A percentile compares a stretch with the other conserved stretches of the same genome.
These are phyloP conservation scores for Debaryomyces singareniensis DNA, from an alignment of 1,139 yeast genomes.

Conservation along the genomic window DNA sequence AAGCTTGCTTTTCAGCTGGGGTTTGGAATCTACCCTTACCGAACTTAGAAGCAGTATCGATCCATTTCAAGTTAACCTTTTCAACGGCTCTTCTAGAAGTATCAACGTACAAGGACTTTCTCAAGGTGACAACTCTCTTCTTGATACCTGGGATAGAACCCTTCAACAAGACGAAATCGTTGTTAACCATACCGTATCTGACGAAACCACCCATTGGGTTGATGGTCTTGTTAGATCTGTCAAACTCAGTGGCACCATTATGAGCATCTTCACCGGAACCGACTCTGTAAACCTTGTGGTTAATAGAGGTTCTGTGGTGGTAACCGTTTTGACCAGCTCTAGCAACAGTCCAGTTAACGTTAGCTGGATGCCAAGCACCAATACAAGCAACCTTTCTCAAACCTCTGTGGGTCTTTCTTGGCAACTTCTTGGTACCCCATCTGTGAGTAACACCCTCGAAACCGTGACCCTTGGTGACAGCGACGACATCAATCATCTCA, in stretches of 20 bases:
- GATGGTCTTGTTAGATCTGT: constrained; percentile 99
- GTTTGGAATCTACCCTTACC: constrained; percentile 99
- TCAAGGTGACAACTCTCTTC: constrained; percentile 98
- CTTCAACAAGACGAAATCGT: constrained; percentile 95
- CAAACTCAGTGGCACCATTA: constrained; percentile 94
- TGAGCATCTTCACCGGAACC: constrained; percentile 95
- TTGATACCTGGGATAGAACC: constrained; percentile 99
- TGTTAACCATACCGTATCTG: constrained; percentile 96
- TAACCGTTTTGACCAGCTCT: constrained; percentile 99
- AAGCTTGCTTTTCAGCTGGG: constrained; percentile 99
- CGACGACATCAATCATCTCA: constrained; percentile 97
- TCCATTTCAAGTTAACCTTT: constrained; percentile 97
- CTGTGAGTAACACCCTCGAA: constrained; percentile 99
- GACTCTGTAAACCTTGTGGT: constrained; percentile 99
- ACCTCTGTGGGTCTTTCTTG: constrained; percentile 99
- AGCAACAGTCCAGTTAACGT: constrained; percentile 99
- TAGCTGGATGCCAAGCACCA: constrained; percentile 99
- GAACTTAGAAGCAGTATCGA: constrained; percentile 99
- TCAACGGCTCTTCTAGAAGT: constrained; percentile 97
- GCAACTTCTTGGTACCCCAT: constrained; percentile 99
- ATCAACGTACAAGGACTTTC: constrained; percentile 97
- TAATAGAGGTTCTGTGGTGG: constrained; percentile 99
- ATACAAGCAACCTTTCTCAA: constrained; percentile 99
- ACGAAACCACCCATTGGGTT: constrained; percentile 99
- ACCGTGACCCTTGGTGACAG: constrained; percentile 99